Evolutionary conservation across 306 rosid species (phyloP), one percentile per base, ranked within the genome.

Genomic region (Delonix regia): DNA sequence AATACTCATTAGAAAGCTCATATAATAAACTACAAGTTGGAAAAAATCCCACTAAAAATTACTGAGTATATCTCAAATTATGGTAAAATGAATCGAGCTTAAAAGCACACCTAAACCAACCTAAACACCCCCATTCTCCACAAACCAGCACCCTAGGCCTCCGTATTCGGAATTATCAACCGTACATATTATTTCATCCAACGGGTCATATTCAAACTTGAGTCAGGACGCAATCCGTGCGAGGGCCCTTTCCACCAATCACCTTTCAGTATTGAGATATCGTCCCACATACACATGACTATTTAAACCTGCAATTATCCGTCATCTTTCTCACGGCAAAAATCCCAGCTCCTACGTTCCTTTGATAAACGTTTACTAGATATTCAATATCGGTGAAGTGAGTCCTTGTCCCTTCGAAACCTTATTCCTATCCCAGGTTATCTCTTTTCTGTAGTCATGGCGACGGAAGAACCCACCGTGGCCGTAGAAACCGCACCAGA

Each of bases 21-120:
- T 77, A 77, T 27, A 92, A 88, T 66, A 44, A 28, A 0, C 84
- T 85, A 87, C 79, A 47, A 63, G 34, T 21, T 47, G 39, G 0
- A 83, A 79, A 82, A 92, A 82, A 73, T 0, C 0, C 1, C 80
- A 85, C 2, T 27, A 0, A 48, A 48, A 80, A 80, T 22, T 49
- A 85, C 30, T 0, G 0, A 78, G 12, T 28, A 5, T 9, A 79
- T 18, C 63, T 34, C 22, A 70, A 79, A 81, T 69, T 83, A 82
- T 80, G 71, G 22, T 2, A 19, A 84, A 80, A 86, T 66, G 44
- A 86, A 87, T 88, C 72, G 18, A 79, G 89, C 84, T 75, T 76
- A 91, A 84, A 95, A 95, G 89, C 96, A 95, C 97, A 89, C 87
- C 88, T n/a, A 85, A 69, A 47, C 69, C 68, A 77, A 51, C 47